Base-by-base conservation (phyloP, 2,329 filamentous ascomycete species). In the Fusarium clavum region DNA sequence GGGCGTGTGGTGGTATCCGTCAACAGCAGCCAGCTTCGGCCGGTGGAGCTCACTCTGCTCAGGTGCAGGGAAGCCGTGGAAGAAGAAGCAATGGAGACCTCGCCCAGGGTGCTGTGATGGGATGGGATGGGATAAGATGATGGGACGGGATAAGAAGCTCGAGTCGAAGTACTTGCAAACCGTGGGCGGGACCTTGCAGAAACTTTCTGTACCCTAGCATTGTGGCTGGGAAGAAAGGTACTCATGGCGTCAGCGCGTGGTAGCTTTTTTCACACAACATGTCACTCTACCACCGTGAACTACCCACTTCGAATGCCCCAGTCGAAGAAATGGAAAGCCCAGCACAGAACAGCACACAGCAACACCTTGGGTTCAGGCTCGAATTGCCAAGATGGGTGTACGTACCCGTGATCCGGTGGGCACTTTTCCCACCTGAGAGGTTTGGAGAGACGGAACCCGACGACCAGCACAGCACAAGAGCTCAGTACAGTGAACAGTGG, bases 71-170 rank as follows among this genome's bases (percentile, higher is more conserved):
- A 71, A 64, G 48, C 30, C 47, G 46, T 70, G 68, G 51, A 71
- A 71, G 49, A 71, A 71, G 68, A 71, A 71, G 68, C 68, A 71
- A 71, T 70, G 68, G 68, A 65, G 68, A 59, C 62, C 61, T 63
- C 43, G 40, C 57, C 68, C 52, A 51, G 63, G 67, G 47, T 20
- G 44, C 40, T 20, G 41, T 41, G 43, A 64, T 54, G 48, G 58
- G 64, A 69, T 54, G 48, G 58, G 64, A 69, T 29, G 45, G 45
- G 45, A 47, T 29, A 27, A n/a, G 44, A 46, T 45, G 22, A 45
- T 52, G 49, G 18, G 49, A 52, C 24, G 49, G 53, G 53, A 57
- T 51, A 45, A 63, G 57, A 54, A 64, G 48, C 44, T 49, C 34
- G 32, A 55, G 68, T 71, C 27, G 16, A 49, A 41, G 48, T 69